These are phyloP conservation scores for Anthracocystis setariae DNA, from an alignment of 1,284 basidiomycete genomes.

Conservation along the genomic window DNA sequence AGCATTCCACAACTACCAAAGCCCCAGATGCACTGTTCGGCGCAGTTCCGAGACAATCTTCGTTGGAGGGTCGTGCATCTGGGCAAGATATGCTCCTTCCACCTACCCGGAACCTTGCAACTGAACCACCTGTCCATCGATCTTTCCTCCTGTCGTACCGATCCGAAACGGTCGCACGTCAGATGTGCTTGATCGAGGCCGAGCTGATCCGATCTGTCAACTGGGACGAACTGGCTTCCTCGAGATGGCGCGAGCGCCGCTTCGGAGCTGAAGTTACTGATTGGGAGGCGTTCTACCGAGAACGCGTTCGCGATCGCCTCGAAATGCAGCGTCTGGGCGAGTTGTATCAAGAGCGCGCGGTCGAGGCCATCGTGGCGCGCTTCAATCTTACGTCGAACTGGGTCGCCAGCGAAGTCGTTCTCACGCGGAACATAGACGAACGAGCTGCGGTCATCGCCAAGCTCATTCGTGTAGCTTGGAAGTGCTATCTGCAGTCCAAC, in stretches of 20 bases:
- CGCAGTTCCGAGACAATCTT: conserved; percentile 1
- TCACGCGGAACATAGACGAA: conserved; percentile 70
- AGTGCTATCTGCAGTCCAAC: conserved; percentile 82
- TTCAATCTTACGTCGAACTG: conserved; percentile 89
- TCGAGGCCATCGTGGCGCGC: conserved; percentile 78
- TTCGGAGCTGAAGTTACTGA: conserved; percentile 76
- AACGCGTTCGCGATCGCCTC: conserved; percentile 77
- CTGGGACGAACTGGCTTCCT: conserved; percentile 81
- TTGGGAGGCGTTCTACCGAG: conserved; percentile 83
- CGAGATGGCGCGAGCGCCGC: conserved; percentile 66
- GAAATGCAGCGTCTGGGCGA: conserved; percentile 70
- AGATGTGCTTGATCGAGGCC: conserved; percentile 86
- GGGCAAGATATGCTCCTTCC: conserved; percentile 2
- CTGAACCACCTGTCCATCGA: conserved; percentile 49
- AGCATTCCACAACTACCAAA: conserved; percentile 6
- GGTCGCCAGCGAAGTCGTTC: conserved; percentile 78
- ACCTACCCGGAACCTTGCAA: conserved; percentile 11
- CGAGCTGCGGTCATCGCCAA: conserved; percentile 78
- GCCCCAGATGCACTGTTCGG: neutral
- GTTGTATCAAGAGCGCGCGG: conserved; percentile 44
- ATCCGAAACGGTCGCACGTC: conserved; percentile 76
- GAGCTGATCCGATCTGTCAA: conserved; percentile 84
- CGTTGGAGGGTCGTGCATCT: neutral
- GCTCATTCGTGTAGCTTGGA: conserved; percentile 88
- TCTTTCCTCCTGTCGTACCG: conserved; percentile 61